Conservation (phyloP, 2,329 filamentous ascomycete species). For the Pseudovirgaria hyperparasitica region DNA sequence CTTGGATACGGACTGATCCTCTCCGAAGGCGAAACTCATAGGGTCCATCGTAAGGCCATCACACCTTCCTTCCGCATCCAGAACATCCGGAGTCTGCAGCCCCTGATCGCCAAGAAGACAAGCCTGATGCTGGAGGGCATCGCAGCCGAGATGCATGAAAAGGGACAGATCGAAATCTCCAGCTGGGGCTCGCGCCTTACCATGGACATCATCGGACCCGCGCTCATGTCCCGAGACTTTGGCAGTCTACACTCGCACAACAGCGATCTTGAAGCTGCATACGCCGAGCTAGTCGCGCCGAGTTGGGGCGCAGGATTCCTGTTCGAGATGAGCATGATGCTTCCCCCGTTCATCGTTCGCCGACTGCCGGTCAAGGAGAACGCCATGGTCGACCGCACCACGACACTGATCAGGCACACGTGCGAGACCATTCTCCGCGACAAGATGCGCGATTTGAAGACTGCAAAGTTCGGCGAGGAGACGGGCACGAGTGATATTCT, state of each 20-base stretch:
- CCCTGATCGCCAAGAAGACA: slow-evolving; percentile 65
- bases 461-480: slow-evolving; percentile 5
- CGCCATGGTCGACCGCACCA: slow-evolving; percentile 9
- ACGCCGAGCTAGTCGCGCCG: slow-evolving; percentile 31
- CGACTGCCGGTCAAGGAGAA: slow-evolving; percentile 23
- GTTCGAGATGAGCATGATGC: slow-evolving; percentile 25
- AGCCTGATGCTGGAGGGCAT: slow-evolving; percentile 56
- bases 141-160: slow-evolving; percentile 35
- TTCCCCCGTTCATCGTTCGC: slow-evolving; percentile 32
- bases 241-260: slow-evolving; percentile 15
- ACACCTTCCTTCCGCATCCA: slow-evolving; percentile 67
- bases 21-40: slow-evolving; percentile 31
- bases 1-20: slow-evolving; percentile 33
- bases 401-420: slow-evolving; percentile 14
- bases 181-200: slow-evolving; percentile 16
- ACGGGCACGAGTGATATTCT: slow-evolving; percentile 29
- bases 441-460: slow-evolving; percentile 22
- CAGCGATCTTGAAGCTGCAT: slow-evolving; percentile 17
- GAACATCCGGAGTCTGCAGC: slow-evolving; percentile 67
- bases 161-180: slow-evolving; percentile 18
- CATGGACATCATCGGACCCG: slow-evolving; percentile 23
- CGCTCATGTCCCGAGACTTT: slow-evolving; percentile 20
- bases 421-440: slow-evolving; percentile 30
- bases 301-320: slow-evolving; percentile 19
- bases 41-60: slow-evolving; percentile 51